Evolutionary conservation across 208 protist species (phyloP), one percentile per base, ranked within the genome.

Genomic region (Acanthamoeba sp.): DNA sequence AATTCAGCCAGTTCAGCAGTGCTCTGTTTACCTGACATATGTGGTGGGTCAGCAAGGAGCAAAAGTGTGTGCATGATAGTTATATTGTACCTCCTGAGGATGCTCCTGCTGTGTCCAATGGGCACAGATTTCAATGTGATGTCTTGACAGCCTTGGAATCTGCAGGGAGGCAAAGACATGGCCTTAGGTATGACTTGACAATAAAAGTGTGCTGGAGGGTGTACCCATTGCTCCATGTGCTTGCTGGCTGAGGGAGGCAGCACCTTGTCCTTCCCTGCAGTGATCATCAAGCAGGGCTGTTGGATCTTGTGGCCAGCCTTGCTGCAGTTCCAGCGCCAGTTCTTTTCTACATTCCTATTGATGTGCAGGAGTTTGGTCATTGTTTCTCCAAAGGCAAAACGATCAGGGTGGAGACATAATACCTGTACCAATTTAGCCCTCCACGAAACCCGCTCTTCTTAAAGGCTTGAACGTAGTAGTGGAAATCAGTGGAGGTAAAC

Each of bases 141-240:
- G 45, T 34, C 84, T 52, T n/a, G 52, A 50, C 32, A 91, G 84
- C n/a, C 55, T 24, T 18, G 84, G 84, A 38, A 78, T 78, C 69
- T 78, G 69, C 32, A 78, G 6, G 32, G 34, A 40, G 66, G 0
- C 6, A 62, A 22, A 20, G 16, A 20, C 55, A 59, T 4, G 55
- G 55, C 22, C 24, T 22, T n/a, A 4, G 32, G 2, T 10, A 24
- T 71, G n/a, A 71, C 18, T 9, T 9, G 48, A 16, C 2, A 22
- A 12, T 55, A 18, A 5, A 55, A 22, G 48, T 7, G 48, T 22
- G 16, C 1, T 0, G 48, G 6, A 22, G 48, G 14, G 6, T 0
- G 69, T 40, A 71, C 42, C 55, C 40, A 78, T 52, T 18, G 62
- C 38, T 93, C 88, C 88, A 93, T 93, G 64, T 93, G 62, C 34